Base-by-base conservation (phyloP, 306 rosid species). In the Vigna mungo region DNA sequence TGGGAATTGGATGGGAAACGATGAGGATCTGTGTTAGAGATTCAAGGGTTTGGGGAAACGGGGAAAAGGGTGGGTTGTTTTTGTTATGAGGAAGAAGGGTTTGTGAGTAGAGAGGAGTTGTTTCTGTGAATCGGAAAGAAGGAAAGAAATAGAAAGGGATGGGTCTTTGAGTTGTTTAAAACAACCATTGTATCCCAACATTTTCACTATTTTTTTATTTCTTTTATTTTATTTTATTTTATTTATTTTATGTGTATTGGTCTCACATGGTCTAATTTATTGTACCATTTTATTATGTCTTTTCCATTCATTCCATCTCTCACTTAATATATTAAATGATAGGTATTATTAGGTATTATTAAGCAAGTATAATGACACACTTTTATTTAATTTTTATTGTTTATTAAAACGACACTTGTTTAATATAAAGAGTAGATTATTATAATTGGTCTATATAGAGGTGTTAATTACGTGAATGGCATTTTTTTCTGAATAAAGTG, bases 61-160 rank as follows among this genome's bases (percentile, higher is more conserved):
- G 15, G 4, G 49, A 44, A 44, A 58, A 6, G 39, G 64, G 18
- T 36, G 30, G 30, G 64, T 58, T 58, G 64, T 56, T 23, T 15
- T 12, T 58, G 64, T 25, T 13, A 13, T 39, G 55, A 41, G 11
- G 20, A 61, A 54, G 49, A 39, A 37, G 74, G 55, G 75, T 74
- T 68, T 20, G 58, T 20, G 58, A 36, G 46, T 55, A 32, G 32
- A 20, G 72, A 15, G 23, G 71, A 16, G 44, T 6, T 53, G 77
- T 72, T 68, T 30, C 17, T 4, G 10, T 37, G 77, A 83, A 80
- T 82, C 47, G 65, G 78, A 53, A 76, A 73, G 74, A 53, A 75
- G 55, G 81, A 53, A 63, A 80, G 79, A 49, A 44, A 46, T 56
- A 21, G 21, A 30, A 30, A 21, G 49, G 27, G 49, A 60, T 20